Conservation (phyloP, 768 basidiomycete species). For the Suillus discolor region DNA sequence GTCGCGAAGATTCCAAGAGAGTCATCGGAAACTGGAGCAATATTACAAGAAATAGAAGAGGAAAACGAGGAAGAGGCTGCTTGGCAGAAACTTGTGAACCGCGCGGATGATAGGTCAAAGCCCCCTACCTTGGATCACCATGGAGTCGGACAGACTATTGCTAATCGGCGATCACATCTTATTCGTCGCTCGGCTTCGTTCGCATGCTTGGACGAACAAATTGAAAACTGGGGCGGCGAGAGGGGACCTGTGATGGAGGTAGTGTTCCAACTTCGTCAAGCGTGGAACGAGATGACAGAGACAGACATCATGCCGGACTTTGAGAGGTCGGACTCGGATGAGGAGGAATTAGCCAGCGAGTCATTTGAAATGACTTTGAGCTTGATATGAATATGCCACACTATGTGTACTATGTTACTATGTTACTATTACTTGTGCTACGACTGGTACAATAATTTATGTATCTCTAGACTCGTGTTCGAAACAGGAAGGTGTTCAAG, state of each 20-base stretch:
- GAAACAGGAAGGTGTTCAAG: background rate
- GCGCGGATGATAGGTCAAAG: background rate
- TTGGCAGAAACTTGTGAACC: background rate
- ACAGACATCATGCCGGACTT: background rate
- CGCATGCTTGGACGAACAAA: conserved; percentile 15
- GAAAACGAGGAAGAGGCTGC: background rate
- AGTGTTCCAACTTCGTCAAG: conserved; percentile 9
- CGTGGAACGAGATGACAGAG: background rate
- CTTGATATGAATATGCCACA: background rate
- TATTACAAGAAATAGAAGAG: background rate
- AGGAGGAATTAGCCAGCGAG: background rate
- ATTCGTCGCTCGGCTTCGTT: conserved; percentile 32
- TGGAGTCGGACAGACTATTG: background rate
- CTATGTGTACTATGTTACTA: background rate
- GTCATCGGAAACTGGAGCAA: background rate
- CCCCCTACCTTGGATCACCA: background rate
- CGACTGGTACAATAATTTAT: background rate
- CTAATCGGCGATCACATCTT: background rate
- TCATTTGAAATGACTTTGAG: background rate
- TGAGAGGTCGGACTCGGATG: background rate
- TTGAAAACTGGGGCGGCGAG: background rate
- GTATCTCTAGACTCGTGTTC: background rate
- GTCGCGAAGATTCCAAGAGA: background rate
- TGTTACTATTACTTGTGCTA: background rate
- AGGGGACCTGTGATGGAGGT: conserved; percentile 18